Base-by-base conservation (phyloP, 2,329 filamentous ascomycete genomes). In the Fusarium buxicola region DNA sequence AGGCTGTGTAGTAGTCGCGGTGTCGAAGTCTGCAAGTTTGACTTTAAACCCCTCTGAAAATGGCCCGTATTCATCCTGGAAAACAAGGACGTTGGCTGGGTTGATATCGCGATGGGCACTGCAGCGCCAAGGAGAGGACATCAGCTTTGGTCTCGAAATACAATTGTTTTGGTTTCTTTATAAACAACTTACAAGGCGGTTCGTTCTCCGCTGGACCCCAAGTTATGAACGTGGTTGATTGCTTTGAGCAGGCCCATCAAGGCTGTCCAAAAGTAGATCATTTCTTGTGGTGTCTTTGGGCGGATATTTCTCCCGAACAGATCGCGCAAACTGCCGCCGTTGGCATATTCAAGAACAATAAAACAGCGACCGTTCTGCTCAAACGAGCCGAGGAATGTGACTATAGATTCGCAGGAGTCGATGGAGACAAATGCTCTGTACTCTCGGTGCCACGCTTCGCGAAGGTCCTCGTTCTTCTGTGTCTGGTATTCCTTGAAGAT, bases 21-120 rank as follows among this genome's bases (percentile, higher is more conserved):
- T 54, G 4, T 63, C 63, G 18, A 63, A 66, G n/a, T 66, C 55
- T 3, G 58, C 45, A 21, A 66, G 44, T 13, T 63, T 66, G 24
- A 60, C 34, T 2, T 7, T 41, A 13, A 66, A 56, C 2, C 27
- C 41, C 1, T 11, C 2, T 0, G 61, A 48, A 2, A 52, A 55
- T 0, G 15, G 5, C 11, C 24, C 55, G 3, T 35, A 2, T 3
- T 11, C 12, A 5, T 39, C 54, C 0, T 38, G 16, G 2, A 60
- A 66, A 2, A 66, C 47, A 1, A 66, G 13, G 2, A 66, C 60
- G 2, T 66, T 66, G 6, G 24, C 34, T 2, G 62, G 62, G 2
- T 60, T 66, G 8, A 66, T 63, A 2, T 66, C 63, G 4, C 63
- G 52, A 13, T 66, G 63, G 12, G 51, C 48, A 47, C 63, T 65